These are phyloP conservation scores for Aspergillus leporis DNA, from an alignment of 495 filamentous ascomycete genomes.

Conservation along the genomic window DNA sequence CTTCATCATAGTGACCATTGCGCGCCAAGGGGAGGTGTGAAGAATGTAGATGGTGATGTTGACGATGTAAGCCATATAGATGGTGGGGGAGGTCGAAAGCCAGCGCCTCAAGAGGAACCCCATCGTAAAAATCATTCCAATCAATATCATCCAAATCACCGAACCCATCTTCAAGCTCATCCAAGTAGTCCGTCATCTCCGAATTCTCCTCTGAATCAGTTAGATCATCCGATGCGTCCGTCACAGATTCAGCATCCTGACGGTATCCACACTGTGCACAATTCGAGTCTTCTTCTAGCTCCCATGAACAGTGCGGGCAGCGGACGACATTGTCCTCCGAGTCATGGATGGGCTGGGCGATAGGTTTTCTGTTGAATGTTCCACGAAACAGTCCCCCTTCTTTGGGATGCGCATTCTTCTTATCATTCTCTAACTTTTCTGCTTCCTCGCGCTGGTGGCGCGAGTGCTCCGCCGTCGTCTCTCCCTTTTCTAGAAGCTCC, in stretches of 20 bases:
- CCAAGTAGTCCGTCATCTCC: slow-evolving; percentile 22
- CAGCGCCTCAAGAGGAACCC: slow-evolving; percentile 13
- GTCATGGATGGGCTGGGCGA: slow-evolving; percentile 49
- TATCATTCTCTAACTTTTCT: slow-evolving; percentile 58
- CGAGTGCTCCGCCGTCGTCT: slow-evolving; percentile 60
- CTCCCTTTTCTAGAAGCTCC: slow-evolving; percentile 63
- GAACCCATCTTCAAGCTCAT: slow-evolving; percentile 27
- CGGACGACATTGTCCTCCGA: slow-evolving; percentile 61
- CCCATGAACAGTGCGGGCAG: slow-evolving; percentile 66
- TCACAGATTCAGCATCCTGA: slow-evolving; percentile 40
- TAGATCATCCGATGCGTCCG: slow-evolving; percentile 27
- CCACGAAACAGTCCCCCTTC: slow-evolving; percentile 66
- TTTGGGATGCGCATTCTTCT: slow-evolving; percentile 46
- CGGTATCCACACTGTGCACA: slow-evolving; percentile 58
- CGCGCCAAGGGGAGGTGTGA: background rate
- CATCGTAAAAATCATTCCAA: slow-evolving; percentile 25
- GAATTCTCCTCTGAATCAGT: slow-evolving; percentile 30
- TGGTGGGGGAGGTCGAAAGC: slow-evolving; percentile 13
- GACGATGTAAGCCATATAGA: slow-evolving; percentile 8
- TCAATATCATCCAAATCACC: slow-evolving; percentile 20
- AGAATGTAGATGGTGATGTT: background rate
- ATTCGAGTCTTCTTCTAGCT: slow-evolving; percentile 56
- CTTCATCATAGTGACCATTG: background rate
- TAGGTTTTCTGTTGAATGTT: slow-evolving; percentile 49
- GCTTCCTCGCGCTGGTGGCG: slow-evolving; percentile 62